phyloP scores from a whole-genome alignment of 2,329 filamentous ascomycete species.

The Penicillium sp. region DNA sequence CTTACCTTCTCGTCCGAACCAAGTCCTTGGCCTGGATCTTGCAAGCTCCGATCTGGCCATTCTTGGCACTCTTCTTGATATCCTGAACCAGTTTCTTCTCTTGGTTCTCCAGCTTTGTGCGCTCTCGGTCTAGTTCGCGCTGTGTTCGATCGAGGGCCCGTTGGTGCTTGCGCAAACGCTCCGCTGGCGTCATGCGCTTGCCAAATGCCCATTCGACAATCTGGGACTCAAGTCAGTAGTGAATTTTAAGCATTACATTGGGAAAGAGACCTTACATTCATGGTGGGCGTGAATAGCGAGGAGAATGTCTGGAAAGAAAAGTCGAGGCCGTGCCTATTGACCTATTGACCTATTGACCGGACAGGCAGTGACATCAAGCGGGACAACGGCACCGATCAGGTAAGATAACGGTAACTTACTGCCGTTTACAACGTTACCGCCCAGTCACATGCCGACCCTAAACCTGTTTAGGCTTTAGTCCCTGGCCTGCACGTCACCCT shows the following conservation, averaged over 20 bases:
- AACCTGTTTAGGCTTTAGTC: slow-evolving; percentile 24
- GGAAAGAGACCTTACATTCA: slow-evolving; percentile 46
- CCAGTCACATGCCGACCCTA: slow-evolving; percentile 34
- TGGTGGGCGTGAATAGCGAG: slow-evolving; percentile 22
- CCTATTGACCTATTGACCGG: slow-evolving; percentile 8
- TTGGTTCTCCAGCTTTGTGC: slow-evolving; percentile 95
- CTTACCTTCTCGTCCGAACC: slow-evolving; percentile 80
- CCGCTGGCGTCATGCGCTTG: slow-evolving; percentile 95
- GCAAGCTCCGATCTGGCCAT: slow-evolving; percentile 96
- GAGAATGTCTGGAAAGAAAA: slow-evolving; percentile 6
- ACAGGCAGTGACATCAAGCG: slow-evolving; percentile 34
- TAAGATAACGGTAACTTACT: slow-evolving; percentile 21
- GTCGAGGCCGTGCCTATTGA: slow-evolving; percentile 14
- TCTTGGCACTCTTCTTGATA: slow-evolving; percentile 98
- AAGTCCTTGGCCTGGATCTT: slow-evolving; percentile 98
- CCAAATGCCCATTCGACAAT: slow-evolving; percentile 99
- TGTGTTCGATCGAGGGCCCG: slow-evolving; percentile 96
- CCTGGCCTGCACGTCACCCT: slow-evolving; percentile 25
- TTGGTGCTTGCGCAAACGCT: slow-evolving; percentile 72
- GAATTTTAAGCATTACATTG: not conserved
- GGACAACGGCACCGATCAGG: slow-evolving; percentile 14
- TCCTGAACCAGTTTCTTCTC: slow-evolving; percentile 96
- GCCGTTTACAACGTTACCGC: slow-evolving; percentile 9
- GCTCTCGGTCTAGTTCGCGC: slow-evolving; percentile 90
- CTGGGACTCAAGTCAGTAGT: slow-evolving; percentile 52